These are phyloP conservation scores for Hypoxylon fragiforme DNA, from an alignment of 495 filamentous ascomycete genomes.

Conservation along the genomic window DNA sequence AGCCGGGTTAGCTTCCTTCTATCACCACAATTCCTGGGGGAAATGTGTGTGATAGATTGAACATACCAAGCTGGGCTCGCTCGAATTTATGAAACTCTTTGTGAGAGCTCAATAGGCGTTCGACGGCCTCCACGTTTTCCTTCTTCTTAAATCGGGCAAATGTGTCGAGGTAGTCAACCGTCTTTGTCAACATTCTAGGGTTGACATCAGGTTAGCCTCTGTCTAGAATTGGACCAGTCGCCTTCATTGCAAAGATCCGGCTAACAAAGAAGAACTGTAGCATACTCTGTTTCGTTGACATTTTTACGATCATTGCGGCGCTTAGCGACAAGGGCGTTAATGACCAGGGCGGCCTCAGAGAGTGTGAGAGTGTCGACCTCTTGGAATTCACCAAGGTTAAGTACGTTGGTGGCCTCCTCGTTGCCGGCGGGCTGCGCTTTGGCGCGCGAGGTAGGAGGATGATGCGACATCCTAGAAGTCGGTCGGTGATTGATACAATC, in stretches of 20 bases:
- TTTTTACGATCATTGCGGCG: slow-evolving; percentile 66
- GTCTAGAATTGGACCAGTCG: neutral
- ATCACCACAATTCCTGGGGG: neutral
- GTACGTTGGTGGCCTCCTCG: slow-evolving; percentile 80
- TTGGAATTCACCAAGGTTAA: slow-evolving; percentile 90
- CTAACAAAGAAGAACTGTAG: slow-evolving; percentile 7
- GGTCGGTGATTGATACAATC: neutral
- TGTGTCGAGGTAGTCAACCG: slow-evolving; percentile 84
- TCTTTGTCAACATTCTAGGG: slow-evolving; percentile 70
- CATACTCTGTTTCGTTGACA: slow-evolving; percentile 67
- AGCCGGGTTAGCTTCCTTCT: slow-evolving; percentile 1
- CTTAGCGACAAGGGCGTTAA: slow-evolving; percentile 81
- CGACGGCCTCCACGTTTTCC: slow-evolving; percentile 90
- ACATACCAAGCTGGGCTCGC: slow-evolving; percentile 84
- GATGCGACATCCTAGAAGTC: slow-evolving; percentile 34
- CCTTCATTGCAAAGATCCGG: neutral
- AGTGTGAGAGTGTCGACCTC: slow-evolving; percentile 84
- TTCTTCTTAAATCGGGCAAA: slow-evolving; percentile 95
- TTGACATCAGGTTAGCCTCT: slow-evolving; percentile 5
- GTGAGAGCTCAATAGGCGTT: slow-evolving; percentile 74
- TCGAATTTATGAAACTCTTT: slow-evolving; percentile 88
- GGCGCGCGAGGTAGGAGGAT: slow-evolving; percentile 65
- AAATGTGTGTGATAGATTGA: slow-evolving; percentile 6
- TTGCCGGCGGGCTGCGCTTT: slow-evolving; percentile 76
- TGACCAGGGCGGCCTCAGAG: slow-evolving; percentile 87